Conservation (phyloP, 176 grass and related monocot species). For the Oryza meridionalis region DNA sequence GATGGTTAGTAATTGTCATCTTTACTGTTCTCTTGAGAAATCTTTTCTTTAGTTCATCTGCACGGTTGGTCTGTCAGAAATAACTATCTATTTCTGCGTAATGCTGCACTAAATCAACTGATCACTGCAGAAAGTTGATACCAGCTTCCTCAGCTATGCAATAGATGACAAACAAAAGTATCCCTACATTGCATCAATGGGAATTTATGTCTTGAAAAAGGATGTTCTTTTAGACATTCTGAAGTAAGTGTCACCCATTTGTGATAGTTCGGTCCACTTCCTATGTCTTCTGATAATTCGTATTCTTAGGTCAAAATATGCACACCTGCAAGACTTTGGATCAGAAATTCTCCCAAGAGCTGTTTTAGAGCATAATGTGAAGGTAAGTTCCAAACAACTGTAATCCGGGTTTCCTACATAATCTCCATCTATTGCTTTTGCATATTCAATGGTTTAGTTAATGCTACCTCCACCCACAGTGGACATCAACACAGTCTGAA, state of each 20-base stretch:
- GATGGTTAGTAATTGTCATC: conserved; percentile 58
- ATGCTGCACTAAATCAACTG: conserved; percentile 7
- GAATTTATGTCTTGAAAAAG: conserved; percentile 80
- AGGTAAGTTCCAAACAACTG: conserved; percentile 39
- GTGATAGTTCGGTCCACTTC: background rate
- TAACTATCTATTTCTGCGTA: background rate
- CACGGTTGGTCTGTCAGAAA: background rate
- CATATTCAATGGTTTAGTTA: background rate
- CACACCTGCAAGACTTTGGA: conserved; percentile 73
- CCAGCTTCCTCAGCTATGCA: conserved; percentile 49
- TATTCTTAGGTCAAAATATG: conserved; percentile 63
- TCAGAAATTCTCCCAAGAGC: conserved; percentile 75
- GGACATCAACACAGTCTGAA: background rate
- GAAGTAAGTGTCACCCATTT: conserved; percentile 39
- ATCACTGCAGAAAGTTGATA: conserved; percentile 63
- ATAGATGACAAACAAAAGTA: conserved; percentile 38
- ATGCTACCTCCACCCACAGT: background rate
- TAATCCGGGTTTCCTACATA: background rate
- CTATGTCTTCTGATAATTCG: conserved; percentile 28
- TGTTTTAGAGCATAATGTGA: conserved; percentile 61
- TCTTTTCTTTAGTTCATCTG: conserved; percentile 17
- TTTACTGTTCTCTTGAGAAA: conserved; percentile 4
- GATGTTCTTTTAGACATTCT: conserved; percentile 66
- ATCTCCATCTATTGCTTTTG: conserved; percentile 1
- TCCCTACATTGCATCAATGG: conserved; percentile 84